Percentiles rank a stretch among this genome's conserved stretches.
These are phyloP conservation scores for Solanum arcanum DNA, from an alignment of 257 asterid species.

Conservation along the genomic window DNA sequence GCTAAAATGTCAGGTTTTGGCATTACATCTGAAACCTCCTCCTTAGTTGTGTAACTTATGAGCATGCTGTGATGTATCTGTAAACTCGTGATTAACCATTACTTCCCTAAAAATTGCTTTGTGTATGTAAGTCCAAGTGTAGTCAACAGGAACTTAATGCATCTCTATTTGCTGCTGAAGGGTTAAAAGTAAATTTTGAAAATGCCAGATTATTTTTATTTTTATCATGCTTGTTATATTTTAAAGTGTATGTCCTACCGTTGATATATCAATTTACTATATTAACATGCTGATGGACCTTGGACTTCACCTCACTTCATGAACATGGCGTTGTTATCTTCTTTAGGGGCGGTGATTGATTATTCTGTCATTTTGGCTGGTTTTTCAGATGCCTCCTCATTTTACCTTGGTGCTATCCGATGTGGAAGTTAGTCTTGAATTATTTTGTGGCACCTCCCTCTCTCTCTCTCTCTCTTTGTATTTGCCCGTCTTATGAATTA, in stretches of 20 bases:
- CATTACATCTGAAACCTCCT: not conserved
- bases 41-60: not conserved
- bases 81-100: not conserved
- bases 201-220: not conserved
- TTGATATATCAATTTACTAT: not conserved
- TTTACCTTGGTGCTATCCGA: not conserved
- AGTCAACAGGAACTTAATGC: not conserved
- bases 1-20: not conserved
- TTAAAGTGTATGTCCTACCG: not conserved
- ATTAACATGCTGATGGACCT: not conserved
- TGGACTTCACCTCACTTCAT: not conserved
- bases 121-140: not conserved
- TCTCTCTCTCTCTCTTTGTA: not conserved
- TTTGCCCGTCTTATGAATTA: not conserved
- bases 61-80: not conserved
- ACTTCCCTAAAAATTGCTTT: not conserved
- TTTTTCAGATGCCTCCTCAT: not conserved
- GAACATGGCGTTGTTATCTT: not conserved
- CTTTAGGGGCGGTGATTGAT: not conserved
- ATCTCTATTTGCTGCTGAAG: not conserved
- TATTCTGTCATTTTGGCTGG: not conserved
- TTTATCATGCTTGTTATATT: not conserved
- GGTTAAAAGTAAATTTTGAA: not conserved
- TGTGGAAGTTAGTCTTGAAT: not conserved
- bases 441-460: not conserved